phyloP scores from a whole-genome alignment of 2,329 filamentous ascomycete genomes.

The Ceratocystis ficicola region DNA sequence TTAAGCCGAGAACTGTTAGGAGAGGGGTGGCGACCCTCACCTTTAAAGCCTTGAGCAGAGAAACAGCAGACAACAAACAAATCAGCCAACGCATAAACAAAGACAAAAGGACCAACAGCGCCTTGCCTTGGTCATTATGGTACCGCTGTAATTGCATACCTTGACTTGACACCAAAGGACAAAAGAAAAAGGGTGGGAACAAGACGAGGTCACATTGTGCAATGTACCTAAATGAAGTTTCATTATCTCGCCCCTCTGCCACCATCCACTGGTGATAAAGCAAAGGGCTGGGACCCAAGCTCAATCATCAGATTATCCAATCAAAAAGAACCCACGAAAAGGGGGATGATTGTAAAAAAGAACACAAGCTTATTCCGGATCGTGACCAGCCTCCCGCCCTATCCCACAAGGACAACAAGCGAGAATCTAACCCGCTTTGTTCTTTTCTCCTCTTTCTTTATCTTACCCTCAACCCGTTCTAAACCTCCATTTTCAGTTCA shows the following conservation, averaged over 20 bases:
- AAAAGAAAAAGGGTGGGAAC: too few species aligned
- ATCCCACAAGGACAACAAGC: not conserved
- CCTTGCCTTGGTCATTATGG: too few species aligned
- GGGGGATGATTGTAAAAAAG: not conserved
- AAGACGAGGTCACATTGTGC: not conserved
- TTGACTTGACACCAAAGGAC: too few species aligned
- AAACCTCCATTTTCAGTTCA: not conserved
- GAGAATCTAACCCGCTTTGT: not conserved
- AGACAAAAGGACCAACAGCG: too few species aligned
- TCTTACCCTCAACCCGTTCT: not conserved
- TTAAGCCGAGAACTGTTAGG: too few species aligned
- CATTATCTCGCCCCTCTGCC: not conserved
- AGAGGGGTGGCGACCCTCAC: too few species aligned
- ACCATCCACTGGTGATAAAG: not conserved
- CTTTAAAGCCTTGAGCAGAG: too few species aligned
- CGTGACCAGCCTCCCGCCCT: not conserved
- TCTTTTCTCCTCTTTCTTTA: not conserved
- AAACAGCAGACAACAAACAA: too few species aligned
- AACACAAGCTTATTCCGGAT: not conserved
- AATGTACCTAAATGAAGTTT: not conserved
- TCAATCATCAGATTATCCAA: not conserved
- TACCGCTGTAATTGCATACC: too few species aligned
- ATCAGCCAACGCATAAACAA: too few species aligned
- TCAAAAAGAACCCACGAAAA: not conserved
- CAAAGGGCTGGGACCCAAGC: not conserved